Evolutionary conservation across 2,329 filamentous ascomycete species (phyloP).

Genomic region (Penicillium olsonii): DNA sequence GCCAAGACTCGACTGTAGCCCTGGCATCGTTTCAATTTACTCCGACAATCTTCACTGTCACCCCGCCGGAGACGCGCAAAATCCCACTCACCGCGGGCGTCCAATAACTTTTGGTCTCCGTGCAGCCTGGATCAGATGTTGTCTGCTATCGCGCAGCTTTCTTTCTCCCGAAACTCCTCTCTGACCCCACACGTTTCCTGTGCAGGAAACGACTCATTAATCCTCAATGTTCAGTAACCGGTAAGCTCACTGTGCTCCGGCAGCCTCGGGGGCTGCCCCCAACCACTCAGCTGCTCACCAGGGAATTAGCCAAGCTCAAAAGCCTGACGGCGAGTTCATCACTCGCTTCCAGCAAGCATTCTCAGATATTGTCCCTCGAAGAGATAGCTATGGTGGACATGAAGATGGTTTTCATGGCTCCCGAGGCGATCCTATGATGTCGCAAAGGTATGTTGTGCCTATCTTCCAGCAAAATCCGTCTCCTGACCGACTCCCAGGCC

Average conservation of each 20-base stretch:
- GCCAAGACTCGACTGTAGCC: too few species aligned
- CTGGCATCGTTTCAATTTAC: too few species aligned
- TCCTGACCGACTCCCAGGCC: neutral
- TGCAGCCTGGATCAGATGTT: conserved; percentile 12
- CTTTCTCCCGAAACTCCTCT: neutral
- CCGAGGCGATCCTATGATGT: conserved; percentile 21
- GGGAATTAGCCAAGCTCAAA: conserved; percentile 81
- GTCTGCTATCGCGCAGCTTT: neutral
- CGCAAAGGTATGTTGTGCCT: conserved; percentile 24
- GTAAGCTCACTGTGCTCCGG: conserved; percentile 39
- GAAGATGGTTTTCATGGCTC: conserved; percentile 17
- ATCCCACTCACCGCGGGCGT: neutral
- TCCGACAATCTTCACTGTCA: neutral
- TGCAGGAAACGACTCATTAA: neutral
- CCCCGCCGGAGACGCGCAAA: too few species aligned
- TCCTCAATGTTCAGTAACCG: conserved; percentile 51
- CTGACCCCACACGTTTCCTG: neutral
- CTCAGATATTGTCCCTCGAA: conserved; percentile 65
- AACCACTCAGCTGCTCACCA: too few species aligned
- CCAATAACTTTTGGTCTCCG: neutral
- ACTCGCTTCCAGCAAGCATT: conserved; percentile 82
- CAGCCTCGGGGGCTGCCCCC: too few species aligned
- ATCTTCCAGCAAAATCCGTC: neutral
- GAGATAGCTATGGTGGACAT: conserved; percentile 38
- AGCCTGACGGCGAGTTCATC: conserved; percentile 82